Base-by-base conservation (phyloP, 2,329 filamentous ascomycete genomes). In the Fusarium drepaniforme region DNA sequence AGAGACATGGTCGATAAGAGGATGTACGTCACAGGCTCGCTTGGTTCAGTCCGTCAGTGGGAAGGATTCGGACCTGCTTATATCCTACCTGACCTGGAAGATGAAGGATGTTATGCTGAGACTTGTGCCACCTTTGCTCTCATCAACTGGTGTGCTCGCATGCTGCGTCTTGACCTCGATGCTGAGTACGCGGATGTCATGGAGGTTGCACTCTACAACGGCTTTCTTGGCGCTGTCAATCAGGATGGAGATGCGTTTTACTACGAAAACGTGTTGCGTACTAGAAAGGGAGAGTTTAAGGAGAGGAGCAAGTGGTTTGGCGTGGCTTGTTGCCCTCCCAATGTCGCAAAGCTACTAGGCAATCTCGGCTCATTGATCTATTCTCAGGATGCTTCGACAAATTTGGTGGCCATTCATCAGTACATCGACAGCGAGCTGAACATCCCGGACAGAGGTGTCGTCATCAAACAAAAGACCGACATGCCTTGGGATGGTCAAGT, bases 291-390 rank as follows among this genome's bases (percentile, higher is more conserved):
- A 4, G 37, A 67, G 23, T 46, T 30, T 12, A 63, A 63, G 44
- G 46, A 63, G 65, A 38, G 65, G 25, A 63, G 65, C 58, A 63
- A 63, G n/a, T 67, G 65, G 65, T 67, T 67, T 38, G 65, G 44
- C 3, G 44, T 62, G 16, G 65, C 65, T 18, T 67, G 65, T n/a
- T 67, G 65, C 21, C 65, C 65, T 18, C 65, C 65, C 2, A 67
- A 67, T 21, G 44, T 67, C 6, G 58, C 58, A 1, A 62, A 63
- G n/a, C 42, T 67, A 13, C 58, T 67, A 1, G 58, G 42, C 6
- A 66, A 58, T 12, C 33, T 58, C 13, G 56, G 56, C n/a, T 58
- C 56, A 9, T 5, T 58, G 33, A 38, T 58, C 33, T 58, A 58
- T 18, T 18, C 56, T 37, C 56, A 38, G 1, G 56, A 58, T 18